phyloP scores from a whole-genome alignment of 2,329 filamentous ascomycete species.

The Epichloe glyceriae region DNA sequence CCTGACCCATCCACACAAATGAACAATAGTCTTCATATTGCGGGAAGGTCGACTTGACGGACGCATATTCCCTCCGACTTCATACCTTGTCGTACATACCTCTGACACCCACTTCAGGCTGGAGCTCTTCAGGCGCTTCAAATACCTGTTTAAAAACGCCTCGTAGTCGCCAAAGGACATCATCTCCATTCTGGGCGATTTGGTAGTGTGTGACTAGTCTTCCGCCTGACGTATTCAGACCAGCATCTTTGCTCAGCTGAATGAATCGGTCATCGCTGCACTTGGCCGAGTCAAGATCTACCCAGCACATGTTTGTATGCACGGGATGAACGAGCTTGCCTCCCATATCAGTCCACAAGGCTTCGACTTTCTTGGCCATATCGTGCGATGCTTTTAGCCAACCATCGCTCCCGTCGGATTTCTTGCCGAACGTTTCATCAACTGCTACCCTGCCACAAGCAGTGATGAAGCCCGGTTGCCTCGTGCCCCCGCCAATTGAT shows the following conservation, averaged over 20 bases:
- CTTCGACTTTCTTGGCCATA: constrained; percentile 51
- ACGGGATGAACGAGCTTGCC: constrained; percentile 56
- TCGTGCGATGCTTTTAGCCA: constrained; percentile 47
- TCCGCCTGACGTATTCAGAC: constrained; percentile 27
- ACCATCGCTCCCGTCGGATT: constrained; percentile 33
- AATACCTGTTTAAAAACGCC: constrained; percentile 35
- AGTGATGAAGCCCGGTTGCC: constrained; percentile 61
- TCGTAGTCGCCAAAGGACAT: constrained; percentile 44
- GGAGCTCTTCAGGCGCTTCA: constrained; percentile 6
- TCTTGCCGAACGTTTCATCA: constrained; percentile 29
- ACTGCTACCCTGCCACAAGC: constrained; percentile 60
- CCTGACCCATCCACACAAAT: not conserved
- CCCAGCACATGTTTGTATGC: constrained; percentile 89
- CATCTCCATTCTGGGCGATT: constrained; percentile 46
- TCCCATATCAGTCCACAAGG: constrained; percentile 57
- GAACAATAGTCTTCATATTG: not conserved
- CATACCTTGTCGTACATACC: constrained; percentile 3
- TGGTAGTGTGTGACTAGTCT: constrained; percentile 42
- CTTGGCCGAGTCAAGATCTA: constrained; percentile 54
- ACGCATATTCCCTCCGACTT: not conserved
- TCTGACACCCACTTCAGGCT: not conserved
- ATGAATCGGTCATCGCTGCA: constrained; percentile 25
- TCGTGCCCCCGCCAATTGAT: constrained; percentile 59
- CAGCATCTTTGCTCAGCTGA: constrained; percentile 27
- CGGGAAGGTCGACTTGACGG: not conserved